Evolutionary conservation across 225 moss, liverwort and hornwort species (phyloP).

Genomic region (Pleurozium schreberi): DNA sequence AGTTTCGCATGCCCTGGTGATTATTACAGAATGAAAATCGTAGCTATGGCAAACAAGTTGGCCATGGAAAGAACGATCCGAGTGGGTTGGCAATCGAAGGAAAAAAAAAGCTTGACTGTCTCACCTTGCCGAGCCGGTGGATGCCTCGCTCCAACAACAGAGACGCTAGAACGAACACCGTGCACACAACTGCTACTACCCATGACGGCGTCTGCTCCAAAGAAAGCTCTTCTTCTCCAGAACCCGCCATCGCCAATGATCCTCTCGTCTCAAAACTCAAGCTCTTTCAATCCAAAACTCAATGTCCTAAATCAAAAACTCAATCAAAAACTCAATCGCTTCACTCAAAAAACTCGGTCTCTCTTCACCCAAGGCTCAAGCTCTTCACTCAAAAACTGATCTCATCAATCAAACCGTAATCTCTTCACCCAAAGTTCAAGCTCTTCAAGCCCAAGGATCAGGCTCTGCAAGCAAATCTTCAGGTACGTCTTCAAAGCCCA

Average conservation of each 20-base stretch:
- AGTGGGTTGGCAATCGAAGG: neutral
- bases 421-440: neutral
- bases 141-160: conserved; percentile 57
- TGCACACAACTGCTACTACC: conserved; percentile 51
- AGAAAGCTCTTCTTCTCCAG: neutral
- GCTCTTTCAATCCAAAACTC: neutral
- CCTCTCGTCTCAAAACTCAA: neutral
- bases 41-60: neutral
- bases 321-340: neutral
- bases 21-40: neutral
- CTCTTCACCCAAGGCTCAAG: neutral
- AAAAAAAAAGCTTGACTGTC: neutral
- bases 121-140: conserved; percentile 51
- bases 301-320: neutral
- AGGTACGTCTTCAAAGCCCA: neutral
- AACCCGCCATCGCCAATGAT: conserved; percentile 11
- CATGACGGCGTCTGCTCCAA: conserved; percentile 80
- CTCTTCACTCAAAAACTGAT: neutral
- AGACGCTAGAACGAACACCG: conserved; percentile 60
- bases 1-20: no score
- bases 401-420: neutral
- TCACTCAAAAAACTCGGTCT: neutral
- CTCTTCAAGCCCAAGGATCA: neutral
- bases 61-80: neutral
- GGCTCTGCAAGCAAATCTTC: neutral